Evolutionary conservation across 306 rosid species (phyloP).

Genomic region (Cucurbita ficifolia): DNA sequence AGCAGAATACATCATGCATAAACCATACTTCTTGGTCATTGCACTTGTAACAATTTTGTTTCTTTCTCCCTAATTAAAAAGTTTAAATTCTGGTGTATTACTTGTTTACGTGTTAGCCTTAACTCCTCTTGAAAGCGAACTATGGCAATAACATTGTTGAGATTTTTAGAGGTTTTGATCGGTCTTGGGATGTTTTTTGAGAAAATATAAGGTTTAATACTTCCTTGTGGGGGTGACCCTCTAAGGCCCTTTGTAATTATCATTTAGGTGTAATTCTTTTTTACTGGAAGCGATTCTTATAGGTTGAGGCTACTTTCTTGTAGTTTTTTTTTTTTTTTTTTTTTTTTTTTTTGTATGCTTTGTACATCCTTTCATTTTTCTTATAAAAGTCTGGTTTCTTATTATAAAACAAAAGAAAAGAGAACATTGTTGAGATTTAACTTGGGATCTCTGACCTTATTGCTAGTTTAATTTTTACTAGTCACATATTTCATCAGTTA

Average conservation of each 20-base stretch:
- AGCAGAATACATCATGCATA: background rate
- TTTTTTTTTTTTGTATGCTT: background rate
- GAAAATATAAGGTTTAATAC: no score
- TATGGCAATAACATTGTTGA: background rate
- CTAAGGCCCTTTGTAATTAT: no score
- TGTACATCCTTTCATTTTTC: background rate
- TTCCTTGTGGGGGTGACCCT: no score
- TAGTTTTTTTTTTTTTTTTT: no score
- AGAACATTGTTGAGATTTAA: background rate
- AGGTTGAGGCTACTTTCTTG: no score
- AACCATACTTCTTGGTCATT: background rate
- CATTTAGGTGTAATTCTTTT: no score
- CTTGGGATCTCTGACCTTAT: background rate
- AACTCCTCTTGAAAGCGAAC: background rate
- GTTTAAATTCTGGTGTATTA: background rate
- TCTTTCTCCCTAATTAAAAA: background rate
- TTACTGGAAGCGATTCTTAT: no score
- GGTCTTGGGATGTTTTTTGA: no score
- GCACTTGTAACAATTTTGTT: background rate
- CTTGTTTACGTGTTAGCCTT: background rate
- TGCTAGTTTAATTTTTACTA: background rate
- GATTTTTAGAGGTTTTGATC: background rate
- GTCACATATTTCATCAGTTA: background rate
- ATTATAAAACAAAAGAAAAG: no score
- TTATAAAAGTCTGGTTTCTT: background rate